Conservation (phyloP, 179 eudicot genomes). For the Patellifolia procumbens region DNA sequence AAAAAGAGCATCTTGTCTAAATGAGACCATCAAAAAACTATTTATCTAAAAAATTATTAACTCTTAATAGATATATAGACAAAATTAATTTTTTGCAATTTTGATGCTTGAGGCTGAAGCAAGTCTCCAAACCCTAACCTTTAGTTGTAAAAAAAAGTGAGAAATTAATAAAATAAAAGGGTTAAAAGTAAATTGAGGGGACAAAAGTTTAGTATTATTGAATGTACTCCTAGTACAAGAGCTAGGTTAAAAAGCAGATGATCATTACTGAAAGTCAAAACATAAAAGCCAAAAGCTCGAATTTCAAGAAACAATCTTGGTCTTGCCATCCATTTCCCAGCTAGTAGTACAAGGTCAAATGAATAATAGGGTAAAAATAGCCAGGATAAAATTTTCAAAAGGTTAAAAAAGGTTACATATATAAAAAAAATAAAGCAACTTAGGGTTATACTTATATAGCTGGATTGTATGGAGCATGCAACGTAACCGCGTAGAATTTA, state of each 20-base stretch:
- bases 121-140: no score
- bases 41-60: no score
- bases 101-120: no score
- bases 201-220: neutral
- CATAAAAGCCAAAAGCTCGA: neutral
- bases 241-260: slow-evolving; percentile 1
- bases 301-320: slow-evolving; percentile 8
- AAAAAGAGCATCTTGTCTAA: no score
- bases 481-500: slow-evolving; percentile 20
- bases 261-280: slow-evolving; percentile 11
- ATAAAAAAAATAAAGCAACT: neutral
- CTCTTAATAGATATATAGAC: no score
- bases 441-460: neutral
- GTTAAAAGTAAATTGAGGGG: neutral
- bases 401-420: no score
- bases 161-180: neutral
- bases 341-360: neutral
- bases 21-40: no score
- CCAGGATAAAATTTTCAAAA: neutral
- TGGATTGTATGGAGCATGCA: slow-evolving; percentile 4
- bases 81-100: no score
- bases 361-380: neutral
- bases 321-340: neutral
- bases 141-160: no score
- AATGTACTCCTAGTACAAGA: slow-evolving; percentile 1